Conservation (phyloP, 2,329 filamentous ascomycete species). For the Mariannaea sp. region DNA sequence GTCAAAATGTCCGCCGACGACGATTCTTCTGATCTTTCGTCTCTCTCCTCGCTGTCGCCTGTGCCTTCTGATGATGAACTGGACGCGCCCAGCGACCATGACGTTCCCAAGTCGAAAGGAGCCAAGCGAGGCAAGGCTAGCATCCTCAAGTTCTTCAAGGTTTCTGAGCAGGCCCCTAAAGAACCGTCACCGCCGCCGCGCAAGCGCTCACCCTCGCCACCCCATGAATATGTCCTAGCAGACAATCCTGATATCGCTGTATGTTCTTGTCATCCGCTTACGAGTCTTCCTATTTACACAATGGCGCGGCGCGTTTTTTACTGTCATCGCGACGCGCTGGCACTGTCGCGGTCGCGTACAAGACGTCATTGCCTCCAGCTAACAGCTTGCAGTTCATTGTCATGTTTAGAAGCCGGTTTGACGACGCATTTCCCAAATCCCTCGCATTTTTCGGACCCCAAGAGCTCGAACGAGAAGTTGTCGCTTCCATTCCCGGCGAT, state of each 20-base stretch:
- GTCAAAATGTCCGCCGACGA: conserved; percentile 62
- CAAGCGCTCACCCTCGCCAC: conserved; percentile 85
- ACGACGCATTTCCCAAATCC: conserved; percentile 85
- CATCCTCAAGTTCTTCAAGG: conserved; percentile 71
- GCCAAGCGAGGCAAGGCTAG: conserved; percentile 58
- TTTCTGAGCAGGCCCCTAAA: conserved; percentile 56
- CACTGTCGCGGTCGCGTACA: conserved; percentile 51
- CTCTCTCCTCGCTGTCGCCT: conserved; percentile 55
- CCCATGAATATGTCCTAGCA: conserved; percentile 86
- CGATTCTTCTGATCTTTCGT: conserved; percentile 68
- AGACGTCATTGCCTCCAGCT: conserved; percentile 40
- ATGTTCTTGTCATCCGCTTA: conserved; percentile 53
- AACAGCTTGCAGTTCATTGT: conserved; percentile 81
- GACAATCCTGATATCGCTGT: conserved; percentile 94
- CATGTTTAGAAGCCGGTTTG: conserved; percentile 95
- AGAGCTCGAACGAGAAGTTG: conserved; percentile 87
- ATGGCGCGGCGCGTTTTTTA: conserved; percentile 46
- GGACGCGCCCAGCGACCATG: conserved; percentile 50
- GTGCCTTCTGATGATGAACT: conserved; percentile 52
- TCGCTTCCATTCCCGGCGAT: conserved; percentile 77
- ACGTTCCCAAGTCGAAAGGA: conserved; percentile 46
- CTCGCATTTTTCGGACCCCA: conserved; percentile 90
- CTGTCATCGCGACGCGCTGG: conserved; percentile 53
- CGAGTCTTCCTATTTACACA: conserved; percentile 6
- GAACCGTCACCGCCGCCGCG: conserved; percentile 68